A percentile compares a stretch with the other conserved stretches of the same genome.
phyloP scores from a whole-genome alignment of 2,329 filamentous ascomycete species.

The Fusarium guadeloupense region DNA sequence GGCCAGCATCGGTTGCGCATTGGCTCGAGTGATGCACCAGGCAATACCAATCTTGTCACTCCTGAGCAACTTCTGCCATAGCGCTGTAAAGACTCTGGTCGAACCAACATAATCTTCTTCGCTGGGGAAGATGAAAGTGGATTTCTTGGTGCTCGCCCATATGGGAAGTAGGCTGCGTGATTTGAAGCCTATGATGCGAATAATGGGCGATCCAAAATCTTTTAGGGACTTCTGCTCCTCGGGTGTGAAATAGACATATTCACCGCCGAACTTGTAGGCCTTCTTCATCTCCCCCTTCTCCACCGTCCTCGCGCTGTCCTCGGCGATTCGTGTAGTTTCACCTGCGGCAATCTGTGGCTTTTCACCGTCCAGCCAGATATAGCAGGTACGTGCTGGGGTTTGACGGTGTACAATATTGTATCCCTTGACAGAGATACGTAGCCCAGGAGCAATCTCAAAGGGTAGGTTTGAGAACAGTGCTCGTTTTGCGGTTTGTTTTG shows the following conservation, averaged over 20 bases:
- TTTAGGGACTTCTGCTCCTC: constrained; percentile 84
- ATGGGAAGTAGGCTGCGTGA: constrained; percentile 75
- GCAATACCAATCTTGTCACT: constrained; percentile 84
- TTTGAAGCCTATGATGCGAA: constrained; percentile 96
- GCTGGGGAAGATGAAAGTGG: constrained; percentile 92
- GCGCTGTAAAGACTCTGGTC: constrained; percentile 88
- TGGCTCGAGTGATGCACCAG: constrained; percentile 87
- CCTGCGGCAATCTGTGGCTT: constrained; percentile 80
- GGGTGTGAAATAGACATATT: constrained; percentile 84
- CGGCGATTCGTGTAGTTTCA: constrained; percentile 77
- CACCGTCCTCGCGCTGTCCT: constrained; percentile 79
- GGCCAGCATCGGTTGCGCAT: constrained; percentile 80
- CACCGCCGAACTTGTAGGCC: constrained; percentile 95
- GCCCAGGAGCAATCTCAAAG: constrained; percentile 83
- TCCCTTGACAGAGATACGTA: constrained; percentile 91
- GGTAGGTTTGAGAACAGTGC: constrained; percentile 88
- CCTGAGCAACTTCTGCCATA: constrained; percentile 86
- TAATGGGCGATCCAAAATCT: constrained; percentile 81
- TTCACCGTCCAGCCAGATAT: constrained; percentile 89
- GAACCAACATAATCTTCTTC: constrained; percentile 92
- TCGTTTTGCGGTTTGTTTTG: constrained; percentile 85
- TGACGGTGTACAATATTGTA: constrained; percentile 91
- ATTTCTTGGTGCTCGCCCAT: constrained; percentile 87
- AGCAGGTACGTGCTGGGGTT: constrained; percentile 81
- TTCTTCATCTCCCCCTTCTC: constrained; percentile 86